Evolutionary conservation across 179 eudicot species (phyloP), one percentile per base, ranked within the genome.

Genomic region (Sideroxylon spinosum): DNA sequence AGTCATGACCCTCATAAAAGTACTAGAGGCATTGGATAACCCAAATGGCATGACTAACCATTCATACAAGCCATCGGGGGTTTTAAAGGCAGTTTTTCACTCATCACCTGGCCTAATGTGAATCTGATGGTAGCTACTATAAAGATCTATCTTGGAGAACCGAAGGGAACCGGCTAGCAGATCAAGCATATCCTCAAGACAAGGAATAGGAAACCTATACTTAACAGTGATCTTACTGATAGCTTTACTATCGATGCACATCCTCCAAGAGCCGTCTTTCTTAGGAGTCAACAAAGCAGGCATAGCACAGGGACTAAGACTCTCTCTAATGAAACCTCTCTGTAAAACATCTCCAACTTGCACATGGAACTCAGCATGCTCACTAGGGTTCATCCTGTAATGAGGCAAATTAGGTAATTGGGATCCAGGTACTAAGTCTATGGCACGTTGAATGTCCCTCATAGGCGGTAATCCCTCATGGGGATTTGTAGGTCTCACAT

Each of bases 361-460:
- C 52, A n/a, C 44, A 0, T 64, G 17, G 1, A 76, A 48, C 20
- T 29, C 56, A 4, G 5, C 62, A 20, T 8, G 46, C 62, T 76
- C 79, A 48, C 32, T 76, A 26, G 22, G 72, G 29, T 62, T 76
- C 71, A 76, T 76, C 12, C 48, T 28, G 8, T 76, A 65, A 13
- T 76, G 11, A 0, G 62, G 62, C 16, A 76, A 61, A 20, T 76
- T 48, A n/a, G 73, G 61, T 4, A 76, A 64, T 7, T 44, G n/a
- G n/a, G 22, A 49, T 16, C 60, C 67, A 16, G 56, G 71, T 8
- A 76, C 70, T 2, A 76, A 11, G 56, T 76, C 62, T 3, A 65
- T 65, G 7, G 61, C 61, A 50, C 65, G 79, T 20, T 49, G 72
- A 6, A 65, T 76, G 19, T 76, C 56, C 9, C 71, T 28, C 65